Evolutionary conservation across 345 rosid species (phyloP), one percentile per base, ranked within the genome.

Genomic region (Moricandia arvensis): DNA sequence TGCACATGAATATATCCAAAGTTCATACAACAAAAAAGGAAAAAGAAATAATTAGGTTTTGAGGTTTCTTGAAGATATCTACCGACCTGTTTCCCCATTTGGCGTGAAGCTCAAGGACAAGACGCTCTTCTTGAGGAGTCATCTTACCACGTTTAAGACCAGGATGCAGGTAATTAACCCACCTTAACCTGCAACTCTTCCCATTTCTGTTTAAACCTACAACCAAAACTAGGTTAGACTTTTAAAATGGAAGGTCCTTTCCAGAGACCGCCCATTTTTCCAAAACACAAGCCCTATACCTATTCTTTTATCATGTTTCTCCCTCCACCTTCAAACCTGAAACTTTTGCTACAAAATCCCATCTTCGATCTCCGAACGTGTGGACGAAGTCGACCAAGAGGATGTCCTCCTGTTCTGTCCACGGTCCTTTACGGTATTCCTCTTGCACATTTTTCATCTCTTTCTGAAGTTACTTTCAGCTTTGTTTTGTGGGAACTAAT

Each of bases 261-360:
- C 76, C 73, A 75, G 63, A 82, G 85, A 74, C 84, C 85, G 69
- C 79, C 81, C 82, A 84, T 82, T 63, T 85, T 41, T 58, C 69
- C 82, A 84, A 75, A 43, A 30, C 64, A 82, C 71, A 80, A 80
- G 27, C 93, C 53, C 53, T 77, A 77, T 87, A 90, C 98, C 96
- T 90, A 90, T 63, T 72, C 81, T 78, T n/a, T n/a, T 79, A 83
- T 47, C 53, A 47, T 67, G 75, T 85, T 84, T 88, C 98, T 88
- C 99, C 99, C 99, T 82, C 99, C 99, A 90, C 98, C 97, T 90
- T 92, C 98, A 95, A 95, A 95, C 99, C 99, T 95, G 99, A 95
- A 82, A 95, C 94, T 84, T 95, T 88, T 0, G 99, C 98, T 68
- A 95, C 85, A 89, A 87, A 95, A 78, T 95, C 97, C 99, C 99